Conservation (phyloP, 306 rosid species). For the Oxytropis ochrocephala region DNA sequence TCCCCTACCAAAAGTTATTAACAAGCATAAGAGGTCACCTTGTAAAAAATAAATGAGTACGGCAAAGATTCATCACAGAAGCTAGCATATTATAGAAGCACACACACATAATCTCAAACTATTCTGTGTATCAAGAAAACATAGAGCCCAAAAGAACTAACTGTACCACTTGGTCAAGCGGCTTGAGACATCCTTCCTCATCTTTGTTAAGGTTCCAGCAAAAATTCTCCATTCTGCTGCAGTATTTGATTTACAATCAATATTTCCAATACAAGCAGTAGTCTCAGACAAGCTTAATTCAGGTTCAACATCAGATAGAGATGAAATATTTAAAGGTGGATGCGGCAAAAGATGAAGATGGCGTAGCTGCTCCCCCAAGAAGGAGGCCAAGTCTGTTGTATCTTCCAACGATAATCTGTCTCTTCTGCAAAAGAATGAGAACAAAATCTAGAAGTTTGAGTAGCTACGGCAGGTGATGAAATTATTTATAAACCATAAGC, state of each 20-base stretch:
- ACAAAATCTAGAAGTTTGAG: slow-evolving; percentile 19
- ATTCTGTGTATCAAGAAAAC: slow-evolving; percentile 1
- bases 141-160: slow-evolving; percentile 2
- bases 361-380: slow-evolving; percentile 74
- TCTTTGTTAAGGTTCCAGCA: slow-evolving; percentile 50
- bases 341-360: slow-evolving; percentile 81
- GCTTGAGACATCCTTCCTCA: slow-evolving; percentile 53
- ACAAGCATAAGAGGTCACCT: slow-evolving; percentile 19
- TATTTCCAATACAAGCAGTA: slow-evolving; percentile 24
- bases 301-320: slow-evolving; percentile 29
- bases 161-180: slow-evolving; percentile 74
- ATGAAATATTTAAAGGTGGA: slow-evolving; percentile 47
- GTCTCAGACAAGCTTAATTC: slow-evolving; percentile 24
- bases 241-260: slow-evolving; percentile 39
- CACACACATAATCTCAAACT: background rate
- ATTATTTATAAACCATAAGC: background rate
- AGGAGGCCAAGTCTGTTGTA: slow-evolving; percentile 62
- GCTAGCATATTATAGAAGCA: slow-evolving; percentile 13
- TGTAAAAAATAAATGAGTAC: slow-evolving; percentile 5
- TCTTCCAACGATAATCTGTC: slow-evolving; percentile 60
- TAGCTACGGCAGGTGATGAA: background rate
- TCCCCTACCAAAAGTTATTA: slow-evolving; percentile 59
- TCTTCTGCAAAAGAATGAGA: slow-evolving; percentile 53
- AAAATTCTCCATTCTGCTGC: slow-evolving; percentile 67
- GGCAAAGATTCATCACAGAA: background rate